phyloP scores from a whole-genome alignment of 148 eudicot species.

The Rhododendron ferrugineum region DNA sequence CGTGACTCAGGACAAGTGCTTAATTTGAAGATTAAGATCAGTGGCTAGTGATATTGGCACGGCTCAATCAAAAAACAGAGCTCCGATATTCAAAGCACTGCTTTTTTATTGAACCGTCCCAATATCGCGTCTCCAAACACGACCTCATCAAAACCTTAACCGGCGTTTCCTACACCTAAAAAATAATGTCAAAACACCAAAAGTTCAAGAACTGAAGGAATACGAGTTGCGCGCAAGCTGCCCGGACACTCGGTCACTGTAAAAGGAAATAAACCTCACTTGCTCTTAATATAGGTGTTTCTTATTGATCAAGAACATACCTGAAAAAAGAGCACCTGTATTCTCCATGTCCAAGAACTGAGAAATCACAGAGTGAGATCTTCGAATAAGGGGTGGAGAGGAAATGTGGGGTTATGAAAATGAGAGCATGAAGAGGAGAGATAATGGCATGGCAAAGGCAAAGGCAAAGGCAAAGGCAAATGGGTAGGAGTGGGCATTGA shows the following conservation, averaged over 20 bases:
- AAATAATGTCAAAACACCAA: not conserved
- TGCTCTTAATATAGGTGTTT: not conserved
- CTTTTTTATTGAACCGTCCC: conserved; percentile 49
- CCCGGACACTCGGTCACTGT: too few species aligned
- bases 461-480: not conserved
- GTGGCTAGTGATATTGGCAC: conserved; percentile 63
- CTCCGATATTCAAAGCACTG: conserved; percentile 1
- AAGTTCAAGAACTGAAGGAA: not conserved
- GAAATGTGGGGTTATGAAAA: not conserved
- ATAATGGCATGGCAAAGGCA: not conserved
- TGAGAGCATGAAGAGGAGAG: not conserved
- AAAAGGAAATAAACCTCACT: not conserved
- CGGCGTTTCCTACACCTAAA: not conserved
- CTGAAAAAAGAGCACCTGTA: not conserved
- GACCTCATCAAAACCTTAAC: not conserved
- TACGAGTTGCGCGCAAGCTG: not conserved
- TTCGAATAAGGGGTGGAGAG: not conserved
- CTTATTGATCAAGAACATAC: not conserved
- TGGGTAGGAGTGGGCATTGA: not conserved
- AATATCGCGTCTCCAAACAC: conserved; percentile 30
- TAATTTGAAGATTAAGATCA: conserved; percentile 2
- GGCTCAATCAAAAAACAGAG: conserved; percentile 47
- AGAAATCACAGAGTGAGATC: not conserved
- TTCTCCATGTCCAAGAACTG: not conserved
- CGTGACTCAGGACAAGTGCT: not conserved